Percentiles rank a stretch among this genome's conserved stretches.
phyloP scores from a whole-genome alignment of 345 rosid species.

The Lepidium africanum region DNA sequence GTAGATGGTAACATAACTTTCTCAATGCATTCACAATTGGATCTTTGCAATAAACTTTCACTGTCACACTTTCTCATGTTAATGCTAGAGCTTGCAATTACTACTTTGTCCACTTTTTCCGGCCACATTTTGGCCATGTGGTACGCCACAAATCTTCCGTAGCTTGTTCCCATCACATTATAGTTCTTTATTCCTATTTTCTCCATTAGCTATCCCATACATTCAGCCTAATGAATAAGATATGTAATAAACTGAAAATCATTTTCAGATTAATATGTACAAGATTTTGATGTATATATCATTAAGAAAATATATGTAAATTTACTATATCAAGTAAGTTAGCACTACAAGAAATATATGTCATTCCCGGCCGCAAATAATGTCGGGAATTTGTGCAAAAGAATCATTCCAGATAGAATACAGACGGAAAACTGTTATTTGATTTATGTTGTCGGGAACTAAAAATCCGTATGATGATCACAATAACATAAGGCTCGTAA shows the following conservation, averaged over 20 bases:
- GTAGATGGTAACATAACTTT: conserved; percentile 69
- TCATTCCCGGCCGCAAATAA: too few relatives aligned
- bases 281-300: too few relatives aligned
- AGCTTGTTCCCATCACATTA: conserved; percentile 70
- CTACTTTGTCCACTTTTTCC: conserved; percentile 68
- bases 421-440: too few relatives aligned
- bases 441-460: too few relatives aligned
- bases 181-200: conserved; percentile 40
- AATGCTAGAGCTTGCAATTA: conserved; percentile 73
- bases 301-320: background rate
- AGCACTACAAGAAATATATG: background rate
- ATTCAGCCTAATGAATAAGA: conserved; percentile 35
- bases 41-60: conserved; percentile 42
- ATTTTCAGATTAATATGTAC: too few relatives aligned
- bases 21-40: conserved; percentile 37
- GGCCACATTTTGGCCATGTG: conserved; percentile 67
- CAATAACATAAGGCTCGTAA: too few relatives aligned
- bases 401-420: too few relatives aligned
- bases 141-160: conserved; percentile 89
- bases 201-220: conserved; percentile 47
- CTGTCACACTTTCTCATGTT: conserved; percentile 52
- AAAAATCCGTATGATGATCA: too few relatives aligned
- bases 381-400: too few relatives aligned
- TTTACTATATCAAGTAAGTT: too few relatives aligned
- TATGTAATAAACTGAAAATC: too few relatives aligned